Conservation (phyloP, 1,284 basidiomycete species). For the Takashimella tepidaria region DNA sequence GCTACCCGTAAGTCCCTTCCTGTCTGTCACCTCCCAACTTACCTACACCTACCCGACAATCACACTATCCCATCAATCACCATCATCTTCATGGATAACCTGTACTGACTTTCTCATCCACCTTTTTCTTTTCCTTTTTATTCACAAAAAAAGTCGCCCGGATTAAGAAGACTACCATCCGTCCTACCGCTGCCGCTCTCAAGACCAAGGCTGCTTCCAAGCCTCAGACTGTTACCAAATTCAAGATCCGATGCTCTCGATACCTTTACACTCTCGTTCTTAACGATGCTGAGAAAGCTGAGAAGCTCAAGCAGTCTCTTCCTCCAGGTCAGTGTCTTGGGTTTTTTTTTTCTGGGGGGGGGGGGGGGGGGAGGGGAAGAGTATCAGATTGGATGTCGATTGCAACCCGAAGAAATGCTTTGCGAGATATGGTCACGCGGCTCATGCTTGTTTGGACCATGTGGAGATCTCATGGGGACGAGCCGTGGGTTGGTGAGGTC, state of each 20-base stretch:
- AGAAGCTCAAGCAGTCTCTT: slow-evolving; percentile 93
- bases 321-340: slow-evolving; percentile 73
- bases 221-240: slow-evolving; percentile 83
- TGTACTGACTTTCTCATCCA: slow-evolving; percentile 1
- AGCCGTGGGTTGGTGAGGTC: too few species aligned
- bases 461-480: too few species aligned
- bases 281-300: slow-evolving; percentile 96
- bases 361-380: too few species aligned
- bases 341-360: too few species aligned
- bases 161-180: slow-evolving; percentile 84
- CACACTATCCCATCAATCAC: too few species aligned
- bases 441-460: neutral
- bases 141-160: slow-evolving; percentile 65
- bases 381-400: too few species aligned
- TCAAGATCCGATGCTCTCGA: slow-evolving; percentile 96
- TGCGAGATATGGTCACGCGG: too few species aligned
- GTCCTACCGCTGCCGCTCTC: slow-evolving; percentile 31
- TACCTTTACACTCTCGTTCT: slow-evolving; percentile 97
- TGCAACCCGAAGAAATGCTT: too few species aligned
- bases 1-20: slow-evolving; percentile 50
- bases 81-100: neutral
- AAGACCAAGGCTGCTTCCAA: slow-evolving; percentile 52
- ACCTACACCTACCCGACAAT: neutral
- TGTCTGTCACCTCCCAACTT: neutral
- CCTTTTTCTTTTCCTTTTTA: neutral